Base-by-base conservation (phyloP, 2,329 filamentous ascomycete species). In the Fusarium irregulare region DNA sequence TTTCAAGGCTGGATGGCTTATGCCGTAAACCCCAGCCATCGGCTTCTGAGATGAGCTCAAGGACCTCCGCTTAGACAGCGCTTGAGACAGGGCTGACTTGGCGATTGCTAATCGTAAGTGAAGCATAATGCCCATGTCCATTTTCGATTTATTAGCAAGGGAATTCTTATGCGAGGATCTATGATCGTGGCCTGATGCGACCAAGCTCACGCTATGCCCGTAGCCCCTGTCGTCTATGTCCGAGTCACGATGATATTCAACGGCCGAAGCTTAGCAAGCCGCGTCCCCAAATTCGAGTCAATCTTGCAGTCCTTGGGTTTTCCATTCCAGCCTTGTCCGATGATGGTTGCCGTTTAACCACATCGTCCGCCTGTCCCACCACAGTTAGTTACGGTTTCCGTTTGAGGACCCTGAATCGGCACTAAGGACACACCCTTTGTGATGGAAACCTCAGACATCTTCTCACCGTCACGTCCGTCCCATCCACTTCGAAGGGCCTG, bases 401-500 rank as follows among this genome's bases (percentile, higher is more conserved):
- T 63, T 60, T 45, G 51, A 44, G 47, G 25, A 18, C 50, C 16
- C 45, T n/a, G 44, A 20, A 53, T 44, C 40, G 50, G 49, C 56
- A 44, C 51, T 72, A 71, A 59, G 42, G 37, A 53, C 60, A 74
- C 70, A 46, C 57, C 72, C 65, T 53, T 45, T 47, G 27, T 10
- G 37, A 62, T 41, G n/a, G 48, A 50, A 66, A 21, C 61, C 61
- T 60, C 42, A 54, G 44, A 55, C 50, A 64, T 34, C 34, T 50
- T 42, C 50, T 55, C 70, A 63, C 68, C 64, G 63, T 74, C 70
- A 64, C 50, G 47, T 58, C 65, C 51, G 25, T 51, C 46, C 37
- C 50, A 66, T 60, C 61, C 67, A 70, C 58, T 66, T 74, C 70
- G 72, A 74, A 73, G 70, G 72, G 72, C 72, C 72, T 73, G 62